Evolutionary conservation across 1,284 basidiomycete genomes (phyloP), one percentile per base, ranked within the genome.

Genomic region (Pseudozyma thailandica): DNA sequence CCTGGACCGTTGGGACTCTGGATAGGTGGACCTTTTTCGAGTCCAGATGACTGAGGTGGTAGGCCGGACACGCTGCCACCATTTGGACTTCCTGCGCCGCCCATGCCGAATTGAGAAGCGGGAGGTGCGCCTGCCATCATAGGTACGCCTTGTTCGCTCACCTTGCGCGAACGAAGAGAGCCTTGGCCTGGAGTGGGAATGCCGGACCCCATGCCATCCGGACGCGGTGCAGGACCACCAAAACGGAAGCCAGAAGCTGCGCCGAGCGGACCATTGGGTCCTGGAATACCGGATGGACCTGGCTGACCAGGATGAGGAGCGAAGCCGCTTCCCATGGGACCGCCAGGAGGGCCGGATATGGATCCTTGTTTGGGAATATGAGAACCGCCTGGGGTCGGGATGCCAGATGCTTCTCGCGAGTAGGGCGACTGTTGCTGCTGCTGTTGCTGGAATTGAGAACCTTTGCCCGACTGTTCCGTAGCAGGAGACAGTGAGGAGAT

Each of bases 211-310:
- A 57, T 56, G 33, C 51, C 60, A 45, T 71, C 72, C n/a, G 57
- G 61, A 44, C 69, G 59, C 23, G 68, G 58, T 30, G 70, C 51
- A 21, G 69, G 66, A 13, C 75, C 75, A 16, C 76, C 76, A 44
- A 78, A 78, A 37, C 72, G 76, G 56, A 78, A 78, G 41, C 75
- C 76, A 3, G 72, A 72, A 20, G 72, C 76, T 6, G 70, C 55
- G 20, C 76, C 76, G 8, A 63, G 74, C n/a, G 59, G 61, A 31
- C 56, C 73, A 41, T 31, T 42, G 26, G 61, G 61, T 13, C 33
- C 57, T 10, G 63, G 62, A 20, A 68, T 63, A 31, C 61, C 62
- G 45, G 64, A 61, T 2, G 65, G 54, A 26, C 55, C 54, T 39
- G 38, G 43, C 33, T 52, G 61, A n/a, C 43, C 58, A 9, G 44